Base-by-base conservation (phyloP, 2,329 filamentous ascomycete species). In the Gliomastix tumulicola region DNA sequence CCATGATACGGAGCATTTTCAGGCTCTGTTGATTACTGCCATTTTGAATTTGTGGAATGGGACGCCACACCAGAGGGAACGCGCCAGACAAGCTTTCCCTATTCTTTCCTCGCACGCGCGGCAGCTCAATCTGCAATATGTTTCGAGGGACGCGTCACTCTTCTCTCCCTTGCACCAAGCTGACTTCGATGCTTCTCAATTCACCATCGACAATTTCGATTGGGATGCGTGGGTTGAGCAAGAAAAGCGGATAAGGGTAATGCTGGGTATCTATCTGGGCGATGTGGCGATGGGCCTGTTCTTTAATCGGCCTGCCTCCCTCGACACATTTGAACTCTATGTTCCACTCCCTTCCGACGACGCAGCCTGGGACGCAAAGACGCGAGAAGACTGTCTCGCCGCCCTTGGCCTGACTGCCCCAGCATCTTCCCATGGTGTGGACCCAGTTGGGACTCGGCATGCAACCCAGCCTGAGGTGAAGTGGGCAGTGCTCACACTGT, bases 341-440 rank as follows among this genome's bases (percentile, higher is more conserved):
- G 56, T 87, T 25, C 80, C 82, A n/a, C 61, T 88, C 6, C 83
- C 84, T 8, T 72, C 75, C 12, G 82, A 88, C 47, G 84, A 88
- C 55, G 79, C 79, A 13, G 76, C 79, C 3, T 88, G 83, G 82
- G 82, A 87, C 46, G 82, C 83, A 5, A 63, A 60, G 21, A 71
- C 67, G 27, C 57, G 65, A 6, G 56, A 68, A 13, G 72, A 78
- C 25, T 88, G 82, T 51, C 78, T 77, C 17, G 68, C 75, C 43
- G 77, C 80, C 7, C 61, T 88, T 4, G 81, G 82, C 5, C 56
- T 88, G 2, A 65, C 73, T 38, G 82, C 82, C 4, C 54, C 68
- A 2, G 63, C 68, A 11, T 65, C 68, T 16, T 77, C 80, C 30
- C 62, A 54, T n/a, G 60, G 60, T 18, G 63, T 54, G 38, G 87